Conservation (phyloP, 176 grass and related monocot genomes). For the Alloteropsis semialata region DNA sequence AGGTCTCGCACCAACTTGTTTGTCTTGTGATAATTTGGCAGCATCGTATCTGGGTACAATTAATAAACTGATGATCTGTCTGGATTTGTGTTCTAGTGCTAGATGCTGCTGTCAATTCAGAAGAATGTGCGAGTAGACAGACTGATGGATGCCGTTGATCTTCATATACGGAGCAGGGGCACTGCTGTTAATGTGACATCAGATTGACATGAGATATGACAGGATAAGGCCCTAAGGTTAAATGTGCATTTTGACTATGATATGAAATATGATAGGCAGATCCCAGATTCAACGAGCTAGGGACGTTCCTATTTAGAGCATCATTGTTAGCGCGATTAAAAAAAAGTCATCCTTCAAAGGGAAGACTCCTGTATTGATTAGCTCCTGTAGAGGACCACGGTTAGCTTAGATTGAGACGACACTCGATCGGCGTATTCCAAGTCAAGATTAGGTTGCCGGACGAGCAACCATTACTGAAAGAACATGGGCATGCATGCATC, state of each 20-base stretch:
- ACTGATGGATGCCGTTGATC: background rate
- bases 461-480: background rate
- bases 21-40: background rate
- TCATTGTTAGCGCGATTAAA: background rate
- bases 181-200: background rate
- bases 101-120: background rate
- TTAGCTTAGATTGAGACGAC: background rate
- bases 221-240: too few species aligned
- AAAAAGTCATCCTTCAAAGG: background rate
- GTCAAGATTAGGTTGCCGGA: background rate
- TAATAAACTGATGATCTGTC: background rate
- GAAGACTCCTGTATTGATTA: background rate
- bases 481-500: conserved; percentile 2
- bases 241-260: too few species aligned
- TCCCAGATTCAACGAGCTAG: too few species aligned
- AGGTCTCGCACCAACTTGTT: background rate
- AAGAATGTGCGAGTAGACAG: conserved; percentile 7
- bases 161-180: background rate
- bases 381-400: background rate
- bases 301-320: background rate
- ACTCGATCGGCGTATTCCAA: background rate
- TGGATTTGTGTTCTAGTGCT: background rate
- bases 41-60: background rate
- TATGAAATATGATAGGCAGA: too few species aligned
- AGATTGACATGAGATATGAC: background rate